Base-by-base conservation (phyloP, 2,329 filamentous ascomycete genomes). In the Fusarium metavorans region DNA sequence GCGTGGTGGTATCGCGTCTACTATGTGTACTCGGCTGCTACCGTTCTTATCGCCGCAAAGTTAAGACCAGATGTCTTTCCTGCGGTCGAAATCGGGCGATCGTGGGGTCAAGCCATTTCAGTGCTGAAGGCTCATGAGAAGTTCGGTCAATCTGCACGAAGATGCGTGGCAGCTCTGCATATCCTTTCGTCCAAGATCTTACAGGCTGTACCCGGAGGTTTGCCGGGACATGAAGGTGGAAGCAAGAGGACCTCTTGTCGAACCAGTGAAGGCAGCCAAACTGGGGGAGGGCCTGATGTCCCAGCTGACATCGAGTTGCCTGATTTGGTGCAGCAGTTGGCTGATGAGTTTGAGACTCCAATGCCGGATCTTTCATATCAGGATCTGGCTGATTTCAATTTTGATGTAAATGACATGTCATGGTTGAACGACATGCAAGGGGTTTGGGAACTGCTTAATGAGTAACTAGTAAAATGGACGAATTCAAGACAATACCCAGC, bases 1-100 rank as follows among this genome's bases (percentile, higher is more conserved):
- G 82, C 82, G 0, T 84, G 83, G 83, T 84, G 83, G 83, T 83
- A 84, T 50, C 75, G 82, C 1, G 77, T 84, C 0, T 84, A 82
- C 65, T 84, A 83, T 18, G 71, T 84, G 18, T 83, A 83, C 74
- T 81, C 82, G 0, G 82, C 83, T 0, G 81, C 83, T 1, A 83
- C 80, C 0, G 76, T 84, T 1, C 77, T 84, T 2, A 81, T 84
- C 4, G 82, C 81, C 0, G 82, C 83, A 1, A 81, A 80, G 23
- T 73, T 84, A 0, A 78, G 82, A 3, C 81, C 82, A 0, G 80
- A 82, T 3, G 68, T 79, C 3, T 83, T 83, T 35, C 71, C 78
- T 0, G 68, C 74, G 0, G 61, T 45, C 0, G 81, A 81, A 0
- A 74, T 83, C 10, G 73, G 75, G 1, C 68, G 74, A 6, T 80